Percentiles rank a stretch among this genome's conserved stretches.
These are phyloP conservation scores for Monosporascus sp. DNA, from an alignment of 2,329 filamentous ascomycete species.

Conservation along the genomic window DNA sequence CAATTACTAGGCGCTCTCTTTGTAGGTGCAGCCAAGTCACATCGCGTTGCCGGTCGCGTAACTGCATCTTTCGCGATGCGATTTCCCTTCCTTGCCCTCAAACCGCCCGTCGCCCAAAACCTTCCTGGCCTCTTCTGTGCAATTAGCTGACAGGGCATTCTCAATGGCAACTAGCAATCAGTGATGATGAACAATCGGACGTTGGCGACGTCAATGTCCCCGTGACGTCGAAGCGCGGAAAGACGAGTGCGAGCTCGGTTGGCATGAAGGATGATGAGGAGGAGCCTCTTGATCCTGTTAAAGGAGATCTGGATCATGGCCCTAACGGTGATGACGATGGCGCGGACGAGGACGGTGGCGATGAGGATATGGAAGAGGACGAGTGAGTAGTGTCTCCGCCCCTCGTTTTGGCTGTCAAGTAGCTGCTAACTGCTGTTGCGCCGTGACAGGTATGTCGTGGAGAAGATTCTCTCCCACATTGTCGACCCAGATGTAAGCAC, in stretches of 20 bases:
- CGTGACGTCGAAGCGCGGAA: constrained; percentile 11
- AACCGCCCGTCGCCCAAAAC: neutral
- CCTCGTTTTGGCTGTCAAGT: constrained; percentile 3
- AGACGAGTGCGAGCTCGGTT: constrained; percentile 2
- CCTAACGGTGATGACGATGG: constrained; percentile 13
- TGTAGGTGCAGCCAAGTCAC: neutral
- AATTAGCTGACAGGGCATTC: neutral
- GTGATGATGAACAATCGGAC: constrained; percentile 37
- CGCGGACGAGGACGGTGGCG: constrained; percentile 21
- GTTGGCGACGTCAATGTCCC: constrained; percentile 16
- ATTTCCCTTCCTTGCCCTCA: neutral
- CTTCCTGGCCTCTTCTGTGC: neutral
- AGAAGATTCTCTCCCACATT: constrained; percentile 64
- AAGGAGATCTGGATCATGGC: constrained; percentile 10
- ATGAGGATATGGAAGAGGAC: constrained; percentile 25
- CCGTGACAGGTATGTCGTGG: constrained; percentile 60
- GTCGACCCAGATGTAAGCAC: constrained; percentile 48
- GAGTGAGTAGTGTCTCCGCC: constrained; percentile 13
- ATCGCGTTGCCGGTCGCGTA: neutral
- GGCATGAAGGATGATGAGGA: constrained; percentile 22
- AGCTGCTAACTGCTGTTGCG: neutral
- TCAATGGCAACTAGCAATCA: constrained; percentile 28
- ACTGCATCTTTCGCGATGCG: too few relatives aligned
- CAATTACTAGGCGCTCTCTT: neutral
- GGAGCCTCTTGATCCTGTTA: constrained; percentile 13